A percentile compares a stretch with the other conserved stretches of the same genome.
Conservation (phyloP, 2,329 filamentous ascomycete species). For the Aspergillus terreus region DNA sequence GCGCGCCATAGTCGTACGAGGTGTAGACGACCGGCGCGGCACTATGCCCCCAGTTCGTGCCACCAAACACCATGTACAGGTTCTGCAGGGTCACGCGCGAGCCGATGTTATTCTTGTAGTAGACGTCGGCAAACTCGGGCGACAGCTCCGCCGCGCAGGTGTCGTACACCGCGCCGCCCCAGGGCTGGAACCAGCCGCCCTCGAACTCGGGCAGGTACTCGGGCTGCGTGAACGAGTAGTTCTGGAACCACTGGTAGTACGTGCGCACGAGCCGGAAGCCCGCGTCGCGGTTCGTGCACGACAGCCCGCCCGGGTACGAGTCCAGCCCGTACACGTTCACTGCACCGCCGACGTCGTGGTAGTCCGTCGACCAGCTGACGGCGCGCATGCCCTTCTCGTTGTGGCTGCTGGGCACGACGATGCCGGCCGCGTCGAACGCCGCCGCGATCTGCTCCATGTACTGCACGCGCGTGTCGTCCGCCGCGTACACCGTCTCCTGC, state of each 20-base stretch:
- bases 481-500: constrained; percentile 41
- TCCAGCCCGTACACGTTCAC: constrained; percentile 43
- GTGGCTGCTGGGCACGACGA: constrained; percentile 48
- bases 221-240: constrained; percentile 53
- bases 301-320: constrained; percentile 38
- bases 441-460: constrained; percentile 53
- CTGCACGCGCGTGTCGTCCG: constrained; percentile 45
- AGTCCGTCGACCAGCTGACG: constrained; percentile 53
- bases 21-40: constrained; percentile 50
- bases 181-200: constrained; percentile 53
- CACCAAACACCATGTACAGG: constrained; percentile 54
- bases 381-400: constrained; percentile 52
- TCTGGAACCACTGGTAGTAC: constrained; percentile 57
- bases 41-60: constrained; percentile 55
- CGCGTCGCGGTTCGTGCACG: constrained; percentile 47
- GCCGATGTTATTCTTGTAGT: constrained; percentile 55
- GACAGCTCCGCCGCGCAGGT: constrained; percentile 46
- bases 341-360: constrained; percentile 53
- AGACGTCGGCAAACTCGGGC: constrained; percentile 51
- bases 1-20: constrained; percentile 46
- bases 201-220: constrained; percentile 53
- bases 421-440: constrained; percentile 45
- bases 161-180: constrained; percentile 53
- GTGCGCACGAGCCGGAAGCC: constrained; percentile 51
- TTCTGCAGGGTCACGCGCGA: constrained; percentile 48